Conservation (phyloP, 2,329 filamentous ascomycete species). For the Ceratocystis huliohia region DNA sequence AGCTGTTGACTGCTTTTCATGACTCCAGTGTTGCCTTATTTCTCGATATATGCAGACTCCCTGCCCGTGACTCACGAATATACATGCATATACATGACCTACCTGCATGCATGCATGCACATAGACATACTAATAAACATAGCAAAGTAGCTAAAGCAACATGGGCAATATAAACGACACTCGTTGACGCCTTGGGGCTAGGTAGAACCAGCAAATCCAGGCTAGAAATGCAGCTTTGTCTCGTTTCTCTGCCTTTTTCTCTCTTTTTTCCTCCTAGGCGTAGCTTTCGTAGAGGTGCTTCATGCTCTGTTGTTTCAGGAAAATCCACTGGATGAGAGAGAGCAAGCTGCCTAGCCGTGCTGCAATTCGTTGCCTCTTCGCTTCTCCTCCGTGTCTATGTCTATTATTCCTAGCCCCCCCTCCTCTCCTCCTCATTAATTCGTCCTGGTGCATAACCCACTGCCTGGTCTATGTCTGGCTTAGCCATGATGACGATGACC, state of each 20-base stretch:
- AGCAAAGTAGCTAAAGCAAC: neutral
- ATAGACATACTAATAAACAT: neutral
- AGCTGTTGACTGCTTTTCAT: neutral
- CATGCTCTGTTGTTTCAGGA: constrained; percentile 1
- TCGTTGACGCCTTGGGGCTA: no score
- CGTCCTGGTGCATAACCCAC: neutral
- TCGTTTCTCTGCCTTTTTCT: neutral
- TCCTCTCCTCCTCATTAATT: neutral
- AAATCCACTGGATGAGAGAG: neutral
- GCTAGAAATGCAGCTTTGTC: neutral
- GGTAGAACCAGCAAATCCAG: no score
- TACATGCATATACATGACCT: neutral
- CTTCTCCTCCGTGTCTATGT: neutral
- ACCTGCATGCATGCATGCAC: neutral
- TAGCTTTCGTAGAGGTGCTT: neutral
- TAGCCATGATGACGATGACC: neutral
- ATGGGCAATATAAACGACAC: neutral
- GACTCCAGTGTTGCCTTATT: no score
- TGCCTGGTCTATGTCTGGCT: neutral
- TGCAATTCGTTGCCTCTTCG: neutral
- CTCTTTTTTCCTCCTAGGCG: neutral
- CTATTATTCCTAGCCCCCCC: neutral
- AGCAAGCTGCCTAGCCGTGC: neutral
- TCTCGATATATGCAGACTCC: constrained; percentile 3
- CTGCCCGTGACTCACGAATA: neutral